Base-by-base conservation (phyloP, 176 grass and related monocot species). In the Coix lacrymajobi region DNA sequence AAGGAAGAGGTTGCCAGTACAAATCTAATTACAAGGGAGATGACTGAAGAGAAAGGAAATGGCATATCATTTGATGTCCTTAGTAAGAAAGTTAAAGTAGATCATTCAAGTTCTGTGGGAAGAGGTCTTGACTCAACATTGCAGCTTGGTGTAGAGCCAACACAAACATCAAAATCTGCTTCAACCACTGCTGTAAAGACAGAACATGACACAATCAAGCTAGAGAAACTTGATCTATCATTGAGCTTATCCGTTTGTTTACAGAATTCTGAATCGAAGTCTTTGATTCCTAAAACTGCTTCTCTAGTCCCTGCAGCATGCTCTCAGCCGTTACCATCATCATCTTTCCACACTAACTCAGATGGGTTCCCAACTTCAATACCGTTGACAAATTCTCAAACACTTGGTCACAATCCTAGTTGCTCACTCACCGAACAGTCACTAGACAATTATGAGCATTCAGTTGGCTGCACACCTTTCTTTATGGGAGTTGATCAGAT, bases 161-260 rank as follows among this genome's bases (percentile, higher is more conserved):
- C 51, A 34, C 72, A 87, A 78, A 75, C 79, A 76, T 58, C 32
- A 38, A 72, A 62, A 46, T 76, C 45, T 82, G 41, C 77, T 84
- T 69, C 71, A 39, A 81, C 13, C 60, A 45, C 12, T 75, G 38
- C 33, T 46, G 37, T 64, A 38, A 98, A 91, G 75, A 33, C 54
- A 28, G 82, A 85, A 72, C 12, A 86, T 70, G 89, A 91, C 0
- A 76, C 72, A 62, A 65, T 83, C 80, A 95, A 90, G 57, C 52
- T 79, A 58, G 90, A 87, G 73, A 91, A 76, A 67, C 91, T 98
- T 63, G 91, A 98, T 90, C 91, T 98, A 69, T 98, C 91, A 19
- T 89, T 98, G 73, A 89, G 87, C 68, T 79, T 98, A 28, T 92
- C 96, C 80, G 93, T 80, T 85, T 64, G 75, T 68, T 92, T 88